Evolutionary conservation across 192 early-diverging fungal species (phyloP), one percentile per base, ranked within the genome.

Genomic region (Lobosporangium transversale): DNA sequence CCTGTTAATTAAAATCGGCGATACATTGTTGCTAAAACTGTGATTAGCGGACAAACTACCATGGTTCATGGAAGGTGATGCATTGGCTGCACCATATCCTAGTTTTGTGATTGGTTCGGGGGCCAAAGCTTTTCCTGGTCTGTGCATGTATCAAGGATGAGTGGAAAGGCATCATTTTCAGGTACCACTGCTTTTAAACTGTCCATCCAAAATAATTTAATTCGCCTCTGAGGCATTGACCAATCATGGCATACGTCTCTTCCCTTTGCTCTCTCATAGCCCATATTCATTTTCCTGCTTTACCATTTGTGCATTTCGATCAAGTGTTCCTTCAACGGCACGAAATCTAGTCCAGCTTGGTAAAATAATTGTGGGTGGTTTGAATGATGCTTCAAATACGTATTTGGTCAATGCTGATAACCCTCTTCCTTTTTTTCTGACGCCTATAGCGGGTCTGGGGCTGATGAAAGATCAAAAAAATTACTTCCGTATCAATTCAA

Each of bases 391-490:
- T n/a, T 31, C 21, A 4, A 12, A 18, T 21, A 33, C 11, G 50
- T 48, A 32, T 33, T 50, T 26, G 9, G 23, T 50, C 27, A 9
- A 20, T 33, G 27, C 47, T 17, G 18, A 5, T 50, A 15, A 21
- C 2, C 26, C 20, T 26, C 43, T 17, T 23, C 9, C 9, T 23
- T 37, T 15, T 40, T 52, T 14, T 26, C 21, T 63, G 21, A 42
- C 10, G 17, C 11, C 15, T 11, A 57, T 32, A 75, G 71, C 64
- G 44, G 73, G 36, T 18, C n/a, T 76, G n/a, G 73, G 73, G n/a
- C 33, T 62, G 30, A 76, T 76, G 73, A 76, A 76, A 24, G 73
- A 76, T 36, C 73, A 76, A 35, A 76, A 67, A 20, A 76, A 76
- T n/a, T 76, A 76, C 58, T 76, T 67, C 37, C 31, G 65, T 10